phyloP scores from a whole-genome alignment of 805 yeast genomes.

The Kuraishia hungarica region DNA sequence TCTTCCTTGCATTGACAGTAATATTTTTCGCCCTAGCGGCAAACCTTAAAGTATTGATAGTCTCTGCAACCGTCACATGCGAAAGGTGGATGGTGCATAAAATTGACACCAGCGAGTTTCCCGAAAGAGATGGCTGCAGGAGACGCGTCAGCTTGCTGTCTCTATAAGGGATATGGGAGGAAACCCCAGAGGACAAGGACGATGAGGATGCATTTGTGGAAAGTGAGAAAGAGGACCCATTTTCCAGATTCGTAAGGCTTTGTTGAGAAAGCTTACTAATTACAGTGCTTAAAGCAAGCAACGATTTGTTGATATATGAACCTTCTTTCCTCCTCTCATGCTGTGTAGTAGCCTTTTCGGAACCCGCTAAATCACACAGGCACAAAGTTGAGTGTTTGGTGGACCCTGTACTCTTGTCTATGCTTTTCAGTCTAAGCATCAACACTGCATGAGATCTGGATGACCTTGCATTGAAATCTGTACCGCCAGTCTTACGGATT shows the following conservation, averaged over 20 bases:
- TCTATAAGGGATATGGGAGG: constrained; percentile 80
- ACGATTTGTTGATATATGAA: constrained; percentile 82
- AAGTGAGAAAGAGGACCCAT: constrained; percentile 4
- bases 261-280: constrained; percentile 56
- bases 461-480: constrained; percentile 81
- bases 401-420: constrained; percentile 29
- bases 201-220: constrained; percentile 19
- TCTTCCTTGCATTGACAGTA: constrained; percentile 53
- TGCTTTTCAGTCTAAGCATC: constrained; percentile 47
- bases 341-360: constrained; percentile 79
- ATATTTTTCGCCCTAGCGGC: constrained; percentile 92
- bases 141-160: constrained; percentile 88
- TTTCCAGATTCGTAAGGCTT: constrained; percentile 5
- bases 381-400: constrained; percentile 55
- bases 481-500: constrained; percentile 73
- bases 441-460: constrained; percentile 91
- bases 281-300: constrained; percentile 87
- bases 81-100: constrained; percentile 81
- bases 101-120: constrained; percentile 74
- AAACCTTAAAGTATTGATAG: constrained; percentile 80
- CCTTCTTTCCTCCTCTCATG: constrained; percentile 89
- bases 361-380: constrained; percentile 92
- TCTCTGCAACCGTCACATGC: constrained; percentile 56
- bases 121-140: constrained; percentile 87
- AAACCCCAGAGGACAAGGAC: constrained; percentile 9